These are phyloP conservation scores for Collybiopsis luxurians DNA, from an alignment of 768 basidiomycete species.

Conservation along the genomic window DNA sequence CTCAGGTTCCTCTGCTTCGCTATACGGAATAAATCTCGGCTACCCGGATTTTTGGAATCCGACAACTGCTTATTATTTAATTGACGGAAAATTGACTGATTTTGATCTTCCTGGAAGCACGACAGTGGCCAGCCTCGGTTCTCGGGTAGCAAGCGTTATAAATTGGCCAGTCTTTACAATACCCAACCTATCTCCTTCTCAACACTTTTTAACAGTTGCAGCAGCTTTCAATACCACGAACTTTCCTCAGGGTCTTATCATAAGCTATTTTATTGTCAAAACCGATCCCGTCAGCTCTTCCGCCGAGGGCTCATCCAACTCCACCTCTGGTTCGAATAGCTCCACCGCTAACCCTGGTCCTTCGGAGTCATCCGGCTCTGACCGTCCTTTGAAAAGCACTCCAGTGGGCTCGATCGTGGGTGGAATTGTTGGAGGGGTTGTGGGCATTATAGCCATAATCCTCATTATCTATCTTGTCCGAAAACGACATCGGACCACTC, in stretches of 20 bases:
- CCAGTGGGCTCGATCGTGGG: background rate
- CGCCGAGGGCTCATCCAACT: background rate
- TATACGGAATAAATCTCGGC: background rate
- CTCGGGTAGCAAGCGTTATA: background rate
- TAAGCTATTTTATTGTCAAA: conserved; percentile 3
- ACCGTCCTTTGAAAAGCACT: no score
- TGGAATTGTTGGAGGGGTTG: background rate
- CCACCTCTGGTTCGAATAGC: no score
- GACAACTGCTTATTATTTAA: background rate
- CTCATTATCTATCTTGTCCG: background rate
- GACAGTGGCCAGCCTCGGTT: background rate
- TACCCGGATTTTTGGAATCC: background rate
- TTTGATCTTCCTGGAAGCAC: conserved; percentile 6
- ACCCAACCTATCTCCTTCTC: background rate
- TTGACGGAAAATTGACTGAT: background rate
- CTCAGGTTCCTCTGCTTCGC: background rate
- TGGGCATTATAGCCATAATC: background rate
- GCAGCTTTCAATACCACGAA: background rate
- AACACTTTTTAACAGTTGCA: background rate
- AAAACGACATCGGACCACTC: background rate
- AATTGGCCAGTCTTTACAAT: conserved; percentile 4
- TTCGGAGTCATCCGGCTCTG: background rate
- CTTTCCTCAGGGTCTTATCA: background rate
- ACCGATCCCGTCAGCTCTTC: conserved; percentile 2
- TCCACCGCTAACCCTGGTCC: background rate